Conservation (phyloP, 2,329 filamentous ascomycete genomes). For the Colletotrichum sp. region DNA sequence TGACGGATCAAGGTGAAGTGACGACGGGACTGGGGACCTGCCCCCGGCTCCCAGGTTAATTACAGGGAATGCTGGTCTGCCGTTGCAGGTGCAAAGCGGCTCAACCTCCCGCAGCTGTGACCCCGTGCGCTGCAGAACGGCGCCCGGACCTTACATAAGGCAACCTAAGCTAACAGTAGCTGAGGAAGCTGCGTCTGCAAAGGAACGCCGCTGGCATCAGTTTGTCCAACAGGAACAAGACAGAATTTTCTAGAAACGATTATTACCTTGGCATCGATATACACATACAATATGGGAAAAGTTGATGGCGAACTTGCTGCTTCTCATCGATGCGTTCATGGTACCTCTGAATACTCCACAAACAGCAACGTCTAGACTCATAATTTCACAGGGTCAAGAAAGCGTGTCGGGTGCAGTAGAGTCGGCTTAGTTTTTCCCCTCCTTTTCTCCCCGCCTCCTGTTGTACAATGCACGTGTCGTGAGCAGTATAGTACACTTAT, state of each 20-base stretch:
- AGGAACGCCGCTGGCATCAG: neutral
- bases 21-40: slow-evolving; percentile 9
- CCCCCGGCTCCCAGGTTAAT: neutral
- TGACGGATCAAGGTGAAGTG: neutral
- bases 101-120: slow-evolving; percentile 22
- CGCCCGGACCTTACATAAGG: slow-evolving; percentile 13
- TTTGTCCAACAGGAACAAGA: neutral
- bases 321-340: neutral
- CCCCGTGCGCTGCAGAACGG: slow-evolving; percentile 30
- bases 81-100: slow-evolving; percentile 16
- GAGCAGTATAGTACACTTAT: slow-evolving; percentile 21
- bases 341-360: neutral
- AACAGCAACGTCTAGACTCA: neutral
- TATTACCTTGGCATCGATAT: neutral
- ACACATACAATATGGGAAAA: neutral
- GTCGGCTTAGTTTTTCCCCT: neutral
- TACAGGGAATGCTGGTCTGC: slow-evolving; percentile 16
- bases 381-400: neutral
- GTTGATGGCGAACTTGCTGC: neutral
- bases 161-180: neutral
- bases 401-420: neutral
- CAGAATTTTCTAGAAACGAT: neutral
- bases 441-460: neutral
- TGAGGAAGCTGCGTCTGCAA: neutral
- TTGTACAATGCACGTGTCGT: slow-evolving; percentile 18